Evolutionary conservation across 345 rosid genomes (phyloP), one percentile per base, ranked within the genome.

Genomic region (Syzygium oleosum): DNA sequence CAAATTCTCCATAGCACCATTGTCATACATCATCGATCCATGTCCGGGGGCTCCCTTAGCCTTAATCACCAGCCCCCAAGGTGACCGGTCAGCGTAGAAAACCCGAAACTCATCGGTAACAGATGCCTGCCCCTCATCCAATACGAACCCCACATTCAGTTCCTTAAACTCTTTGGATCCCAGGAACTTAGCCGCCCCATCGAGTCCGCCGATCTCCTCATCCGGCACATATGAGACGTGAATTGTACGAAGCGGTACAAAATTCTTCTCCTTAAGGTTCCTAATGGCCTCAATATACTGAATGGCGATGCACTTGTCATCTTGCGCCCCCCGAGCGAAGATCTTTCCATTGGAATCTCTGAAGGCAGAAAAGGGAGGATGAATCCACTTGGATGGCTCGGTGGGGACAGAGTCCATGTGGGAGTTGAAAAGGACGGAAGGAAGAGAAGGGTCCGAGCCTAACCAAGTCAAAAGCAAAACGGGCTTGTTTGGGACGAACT

Each of bases 331-430:
- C 13, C 99, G 96, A 52, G 98, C 96, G 27, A 91, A 95, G 88
- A 96, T 97, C 79, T 85, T 86, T 1, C 99, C 98, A 51, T 91
- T 92, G n/a, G 85, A 56, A 34, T 95, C 87, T 54, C 91, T 93
- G 88, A 90, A 86, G 88, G 98, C 98, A 49, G 99, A 89, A 97
- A 97, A 95, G 21, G 98, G 99, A 14, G 95, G 96, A 86, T 96
- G 94, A 56, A 83, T n/a, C 99, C 99, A 96, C 86, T 95, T 95
- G 55, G 93, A 88, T 29, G 95, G 93, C 85, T 97, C 98, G 21
- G 93, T 95, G 5, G 98, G 98, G 89, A 97, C 99, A 63, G 98
- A 97, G 86, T 97, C 99, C 91, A 97, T 95, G 87, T 97, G 98
- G 89, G 99, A 96, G 91, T 96, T 97, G 90, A 97, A 91, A 86